Conservation (phyloP, 257 asterid genomes). For the Sherardia arvensis region DNA sequence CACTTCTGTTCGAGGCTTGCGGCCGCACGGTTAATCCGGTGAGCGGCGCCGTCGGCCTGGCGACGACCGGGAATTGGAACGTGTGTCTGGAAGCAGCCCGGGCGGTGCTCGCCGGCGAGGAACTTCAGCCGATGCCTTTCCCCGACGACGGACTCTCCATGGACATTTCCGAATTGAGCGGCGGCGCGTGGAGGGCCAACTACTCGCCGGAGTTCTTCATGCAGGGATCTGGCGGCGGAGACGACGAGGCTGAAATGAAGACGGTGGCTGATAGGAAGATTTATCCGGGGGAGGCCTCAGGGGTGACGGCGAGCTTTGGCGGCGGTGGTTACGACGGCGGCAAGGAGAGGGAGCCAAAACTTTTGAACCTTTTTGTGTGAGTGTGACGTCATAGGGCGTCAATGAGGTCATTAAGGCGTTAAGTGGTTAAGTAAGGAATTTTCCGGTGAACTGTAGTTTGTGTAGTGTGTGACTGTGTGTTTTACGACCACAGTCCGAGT, state of each 20-base stretch:
- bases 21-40: conserved; percentile 90
- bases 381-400: not conserved
- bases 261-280: conserved; percentile 1
- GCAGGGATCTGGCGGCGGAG: conserved; percentile 19
- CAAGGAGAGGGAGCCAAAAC: conserved; percentile 67
- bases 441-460: not conserved
- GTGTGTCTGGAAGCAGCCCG: conserved; percentile 71
- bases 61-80: conserved; percentile 68
- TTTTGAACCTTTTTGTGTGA: conserved; percentile 68
- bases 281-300: conserved; percentile 29
- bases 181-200: conserved; percentile 9
- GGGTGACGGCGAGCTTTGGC: conserved; percentile 35
- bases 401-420: not conserved
- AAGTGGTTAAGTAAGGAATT: not conserved
- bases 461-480: conserved; percentile 5
- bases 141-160: conserved; percentile 11
- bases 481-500: not conserved
- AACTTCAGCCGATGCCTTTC: conserved; percentile 17
- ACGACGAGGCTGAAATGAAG: conserved; percentile 1
- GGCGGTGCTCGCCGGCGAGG: conserved; percentile 61
- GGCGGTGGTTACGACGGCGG: conserved; percentile 23
- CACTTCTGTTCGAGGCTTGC: conserved; percentile 77
- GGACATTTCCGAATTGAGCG: conserved; percentile 9
- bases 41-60: conserved; percentile 72
- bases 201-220: conserved; percentile 9